Percentiles rank a stretch among this genome's conserved stretches.
phyloP scores from a whole-genome alignment of 179 eudicot genomes.

The Beta macrorhiza region DNA sequence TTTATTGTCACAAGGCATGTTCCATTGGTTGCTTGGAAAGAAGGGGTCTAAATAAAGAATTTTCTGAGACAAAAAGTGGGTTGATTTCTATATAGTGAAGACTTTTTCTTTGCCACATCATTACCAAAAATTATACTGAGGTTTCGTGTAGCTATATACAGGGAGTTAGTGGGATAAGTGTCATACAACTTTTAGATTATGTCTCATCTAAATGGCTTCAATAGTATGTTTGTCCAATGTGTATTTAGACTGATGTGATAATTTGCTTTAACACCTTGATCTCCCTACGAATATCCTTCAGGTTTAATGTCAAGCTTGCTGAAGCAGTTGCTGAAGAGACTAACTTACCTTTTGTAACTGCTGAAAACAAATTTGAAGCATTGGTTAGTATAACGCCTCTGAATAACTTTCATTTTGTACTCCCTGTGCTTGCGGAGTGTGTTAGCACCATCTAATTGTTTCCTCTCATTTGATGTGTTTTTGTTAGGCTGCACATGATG shows the following conservation, averaged over 20 bases:
- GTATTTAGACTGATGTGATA: too few relatives aligned
- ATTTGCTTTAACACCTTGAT: too few relatives aligned
- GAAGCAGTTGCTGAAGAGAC: too few relatives aligned
- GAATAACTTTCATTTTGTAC: neutral
- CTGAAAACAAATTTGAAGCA: too few relatives aligned
- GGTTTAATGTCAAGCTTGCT: too few relatives aligned
- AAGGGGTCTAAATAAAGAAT: neutral
- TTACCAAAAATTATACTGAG: neutral
- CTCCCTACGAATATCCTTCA: too few relatives aligned
- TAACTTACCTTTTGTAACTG: too few relatives aligned
- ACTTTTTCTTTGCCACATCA: neutral
- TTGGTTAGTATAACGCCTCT: too few relatives aligned
- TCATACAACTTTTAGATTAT: too few relatives aligned
- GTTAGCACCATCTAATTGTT: neutral
- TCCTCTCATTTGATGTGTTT: constrained; percentile 21
- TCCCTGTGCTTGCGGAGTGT: constrained; percentile 4
- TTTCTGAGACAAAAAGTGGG: neutral
- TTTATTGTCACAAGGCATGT: neutral
- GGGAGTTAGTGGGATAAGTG: neutral
- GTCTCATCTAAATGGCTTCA: too few relatives aligned
- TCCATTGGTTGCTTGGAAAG: constrained; percentile 1
- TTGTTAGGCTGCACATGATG: constrained; percentile 93
- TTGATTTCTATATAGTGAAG: neutral
- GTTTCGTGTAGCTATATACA: neutral
- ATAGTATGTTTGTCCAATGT: too few relatives aligned